Percentiles rank a stretch among this genome's conserved stretches.
phyloP scores from a whole-genome alignment of 495 filamentous ascomycete species.

The Penicillium ochrochloron region DNA sequence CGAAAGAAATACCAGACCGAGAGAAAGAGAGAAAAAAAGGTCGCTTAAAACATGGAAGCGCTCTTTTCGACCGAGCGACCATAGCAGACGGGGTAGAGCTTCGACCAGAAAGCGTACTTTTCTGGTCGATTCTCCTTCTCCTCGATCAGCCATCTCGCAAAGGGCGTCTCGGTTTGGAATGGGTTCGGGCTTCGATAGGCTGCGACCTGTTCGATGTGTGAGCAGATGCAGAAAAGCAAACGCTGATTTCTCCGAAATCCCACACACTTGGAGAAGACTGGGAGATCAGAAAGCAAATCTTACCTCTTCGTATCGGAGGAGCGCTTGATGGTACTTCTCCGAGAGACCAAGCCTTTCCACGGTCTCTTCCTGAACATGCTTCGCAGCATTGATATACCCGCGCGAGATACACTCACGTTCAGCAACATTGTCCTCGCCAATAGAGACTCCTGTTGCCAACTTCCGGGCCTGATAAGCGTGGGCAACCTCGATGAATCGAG shows the following conservation, averaged over 20 bases:
- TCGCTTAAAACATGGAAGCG: conserved; percentile 18
- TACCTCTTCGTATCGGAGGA: conserved; percentile 43
- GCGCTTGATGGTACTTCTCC: conserved; percentile 31
- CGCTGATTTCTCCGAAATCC: not conserved
- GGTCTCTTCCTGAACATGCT: conserved; percentile 29
- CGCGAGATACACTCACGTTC: conserved; percentile 30
- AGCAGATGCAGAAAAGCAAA: conserved; percentile 8
- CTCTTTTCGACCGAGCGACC: conserved; percentile 39
- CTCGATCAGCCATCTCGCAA: conserved; percentile 42
- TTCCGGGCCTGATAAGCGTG: conserved; percentile 32
- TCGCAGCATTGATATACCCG: conserved; percentile 36
- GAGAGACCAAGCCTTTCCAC: conserved; percentile 36
- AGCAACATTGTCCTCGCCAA: conserved; percentile 20
- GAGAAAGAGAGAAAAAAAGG: not conserved
- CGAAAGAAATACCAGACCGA: not conserved
- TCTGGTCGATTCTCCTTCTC: conserved; percentile 28
- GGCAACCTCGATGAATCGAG: conserved; percentile 45
- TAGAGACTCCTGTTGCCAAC: conserved; percentile 28
- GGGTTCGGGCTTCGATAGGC: conserved; percentile 42
- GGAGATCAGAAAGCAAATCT: conserved; percentile 8
- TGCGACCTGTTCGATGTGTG: conserved; percentile 31
- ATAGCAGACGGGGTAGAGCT: conserved; percentile 46
- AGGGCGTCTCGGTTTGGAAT: conserved; percentile 36
- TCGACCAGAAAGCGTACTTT: conserved; percentile 42
- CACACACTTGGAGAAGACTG: not conserved